Evolutionary conservation across 768 basidiomycete genomes (phyloP).

Genomic region (Sistotremastrum niveocremeum): DNA sequence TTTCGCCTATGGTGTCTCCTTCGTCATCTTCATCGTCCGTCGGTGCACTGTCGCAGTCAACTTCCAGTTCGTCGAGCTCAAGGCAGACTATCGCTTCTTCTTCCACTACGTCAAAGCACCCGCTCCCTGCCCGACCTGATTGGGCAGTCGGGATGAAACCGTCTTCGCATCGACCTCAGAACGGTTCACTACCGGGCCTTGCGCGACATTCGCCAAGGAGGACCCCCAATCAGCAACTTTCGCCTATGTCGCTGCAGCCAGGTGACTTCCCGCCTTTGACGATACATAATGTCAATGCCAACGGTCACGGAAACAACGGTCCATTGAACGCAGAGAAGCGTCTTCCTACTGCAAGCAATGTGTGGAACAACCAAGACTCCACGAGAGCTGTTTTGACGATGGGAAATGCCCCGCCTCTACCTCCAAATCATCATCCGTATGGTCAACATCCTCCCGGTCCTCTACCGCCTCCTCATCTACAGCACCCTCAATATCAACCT

Average conservation of each 20-base stretch:
- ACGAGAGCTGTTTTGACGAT: conserved; percentile 38
- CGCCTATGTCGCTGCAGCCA: conserved; percentile 33
- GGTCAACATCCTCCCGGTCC: neutral
- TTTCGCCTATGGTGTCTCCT: conserved; percentile 3
- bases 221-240: conserved; percentile 18
- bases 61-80: conserved; percentile 71
- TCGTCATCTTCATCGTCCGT: conserved; percentile 1
- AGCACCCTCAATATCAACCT: neutral
- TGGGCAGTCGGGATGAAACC: conserved; percentile 78
- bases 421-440: conserved; percentile 2
- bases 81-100: conserved; percentile 57
- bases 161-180: conserved; percentile 45
- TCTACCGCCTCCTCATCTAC: neutral
- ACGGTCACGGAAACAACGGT: conserved; percentile 4
- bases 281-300: conserved; percentile 11
- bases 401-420: conserved; percentile 16
- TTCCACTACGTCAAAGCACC: conserved; percentile 60
- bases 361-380: conserved; percentile 52
- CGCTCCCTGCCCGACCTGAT: conserved; percentile 71
- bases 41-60: conserved; percentile 35
- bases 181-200: conserved; percentile 21
- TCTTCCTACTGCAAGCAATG: conserved; percentile 42
- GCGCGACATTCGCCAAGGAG: conserved; percentile 20
- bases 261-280: conserved; percentile 64
- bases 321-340: conserved; percentile 35